Evolutionary conservation across 768 basidiomycete genomes (phyloP).

Genomic region (Boletellus sp.): DNA sequence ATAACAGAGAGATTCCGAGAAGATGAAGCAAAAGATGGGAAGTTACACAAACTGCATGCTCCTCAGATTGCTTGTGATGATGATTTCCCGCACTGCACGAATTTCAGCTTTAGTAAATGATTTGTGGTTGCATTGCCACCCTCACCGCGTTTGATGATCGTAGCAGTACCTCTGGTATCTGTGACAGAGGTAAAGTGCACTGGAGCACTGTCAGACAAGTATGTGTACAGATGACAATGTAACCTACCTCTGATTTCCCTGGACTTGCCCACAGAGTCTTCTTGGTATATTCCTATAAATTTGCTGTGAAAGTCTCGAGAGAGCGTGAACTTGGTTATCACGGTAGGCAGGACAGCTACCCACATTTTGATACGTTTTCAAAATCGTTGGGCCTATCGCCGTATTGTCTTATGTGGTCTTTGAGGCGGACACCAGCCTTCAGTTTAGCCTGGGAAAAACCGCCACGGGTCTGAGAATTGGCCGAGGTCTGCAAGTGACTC

Average conservation of each 20-base stretch:
- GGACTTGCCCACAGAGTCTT: conserved; percentile 62
- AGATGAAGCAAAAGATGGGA: conserved; percentile 1
- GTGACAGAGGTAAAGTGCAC: conserved; percentile 80
- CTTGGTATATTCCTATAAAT: conserved; percentile 67
- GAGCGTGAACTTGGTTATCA: not conserved
- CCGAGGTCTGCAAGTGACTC: conserved; percentile 4
- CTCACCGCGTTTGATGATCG: conserved; percentile 71
- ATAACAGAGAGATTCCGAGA: conserved; percentile 1
- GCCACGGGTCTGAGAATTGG: not conserved
- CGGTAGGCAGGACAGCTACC: conserved; percentile 19
- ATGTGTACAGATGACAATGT: not conserved
- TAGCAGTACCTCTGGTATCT: conserved; percentile 70
- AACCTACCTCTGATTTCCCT: conserved; percentile 69
- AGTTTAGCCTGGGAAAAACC: conserved; percentile 55
- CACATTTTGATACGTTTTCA: conserved; percentile 72
- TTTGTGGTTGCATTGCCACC: not conserved
- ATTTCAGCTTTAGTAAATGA: conserved; percentile 1
- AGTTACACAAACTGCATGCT: conserved; percentile 41
- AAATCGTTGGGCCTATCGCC: conserved; percentile 78
- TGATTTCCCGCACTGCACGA: conserved; percentile 60
- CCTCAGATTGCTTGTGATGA: conserved; percentile 62
- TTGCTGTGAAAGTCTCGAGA: conserved; percentile 66
- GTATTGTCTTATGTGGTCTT: conserved; percentile 66
- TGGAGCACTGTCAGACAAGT: conserved; percentile 28
- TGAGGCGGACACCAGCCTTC: conserved; percentile 69